phyloP scores from a whole-genome alignment of 2,329 filamentous ascomycete genomes.

The Fusarium coffeatum region DNA sequence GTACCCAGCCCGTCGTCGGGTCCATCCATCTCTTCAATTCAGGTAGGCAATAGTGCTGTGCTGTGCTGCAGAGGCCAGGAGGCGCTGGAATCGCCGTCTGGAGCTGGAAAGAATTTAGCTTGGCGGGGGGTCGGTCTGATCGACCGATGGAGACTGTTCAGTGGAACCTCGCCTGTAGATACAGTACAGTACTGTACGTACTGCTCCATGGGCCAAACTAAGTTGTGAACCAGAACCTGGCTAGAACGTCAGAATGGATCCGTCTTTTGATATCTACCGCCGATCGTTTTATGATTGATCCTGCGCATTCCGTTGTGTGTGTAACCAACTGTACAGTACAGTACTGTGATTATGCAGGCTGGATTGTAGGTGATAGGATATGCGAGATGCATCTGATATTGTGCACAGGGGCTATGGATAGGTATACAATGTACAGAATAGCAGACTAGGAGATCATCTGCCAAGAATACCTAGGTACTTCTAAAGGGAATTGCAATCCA shows the following conservation, averaged over 20 bases:
- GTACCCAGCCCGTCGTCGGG: not conserved
- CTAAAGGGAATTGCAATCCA: not conserved
- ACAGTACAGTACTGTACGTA: not conserved
- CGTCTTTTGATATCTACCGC: conserved; percentile 18
- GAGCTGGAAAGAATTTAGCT: conserved; percentile 32
- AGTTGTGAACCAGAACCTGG: conserved; percentile 17
- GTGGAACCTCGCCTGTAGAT: conserved; percentile 8
- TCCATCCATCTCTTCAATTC: conserved; percentile 1
- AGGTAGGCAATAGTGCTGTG: not conserved
- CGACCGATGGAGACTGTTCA: conserved; percentile 37
- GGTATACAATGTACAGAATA: too few relatives aligned
- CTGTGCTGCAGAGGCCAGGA: conserved; percentile 1
- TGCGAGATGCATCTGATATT: not conserved
- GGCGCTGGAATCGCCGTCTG: conserved; percentile 29
- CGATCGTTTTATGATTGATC: conserved; percentile 20
- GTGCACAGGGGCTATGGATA: not conserved
- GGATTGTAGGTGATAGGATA: not conserved
- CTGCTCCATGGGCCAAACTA: not conserved
- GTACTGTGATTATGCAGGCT: not conserved
- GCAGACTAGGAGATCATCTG: not conserved
- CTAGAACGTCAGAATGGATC: conserved; percentile 27
- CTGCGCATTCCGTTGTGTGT: not conserved
- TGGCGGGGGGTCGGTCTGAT: conserved; percentile 42
- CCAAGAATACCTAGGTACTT: not conserved
- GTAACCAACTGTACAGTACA: not conserved